Evolutionary conservation across 371 early-diverging fungal species (phyloP).

Genomic region (Rhizopus microsporus): DNA sequence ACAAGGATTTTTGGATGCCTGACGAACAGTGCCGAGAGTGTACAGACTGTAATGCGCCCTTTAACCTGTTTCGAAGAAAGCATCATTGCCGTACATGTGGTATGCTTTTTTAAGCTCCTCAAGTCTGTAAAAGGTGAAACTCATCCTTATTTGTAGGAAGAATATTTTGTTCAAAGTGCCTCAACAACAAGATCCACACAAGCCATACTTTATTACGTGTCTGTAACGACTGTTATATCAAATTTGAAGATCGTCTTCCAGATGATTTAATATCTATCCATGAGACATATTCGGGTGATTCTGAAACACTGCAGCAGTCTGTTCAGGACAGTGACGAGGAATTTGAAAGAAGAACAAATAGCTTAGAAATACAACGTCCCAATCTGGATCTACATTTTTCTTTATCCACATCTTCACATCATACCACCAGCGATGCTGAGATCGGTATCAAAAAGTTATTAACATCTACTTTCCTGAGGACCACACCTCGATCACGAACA

Average conservation of each 20-base stretch:
- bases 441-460: slow-evolving; percentile 36
- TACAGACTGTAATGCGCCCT: slow-evolving; percentile 72
- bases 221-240: slow-evolving; percentile 26
- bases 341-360: slow-evolving; percentile 20
- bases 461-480: slow-evolving; percentile 33
- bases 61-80: slow-evolving; percentile 68
- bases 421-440: slow-evolving; percentile 17
- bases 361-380: slow-evolving; percentile 24
- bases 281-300: slow-evolving; percentile 19
- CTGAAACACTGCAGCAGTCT: slow-evolving; percentile 12
- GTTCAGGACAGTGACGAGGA: slow-evolving; percentile 24
- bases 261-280: slow-evolving; percentile 22
- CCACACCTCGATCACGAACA: slow-evolving; percentile 56
- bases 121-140: background rate
- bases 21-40: slow-evolving; percentile 81
- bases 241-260: slow-evolving; percentile 15
- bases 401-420: slow-evolving; percentile 25
- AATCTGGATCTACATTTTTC: slow-evolving; percentile 24
- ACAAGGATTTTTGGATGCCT: slow-evolving; percentile 80
- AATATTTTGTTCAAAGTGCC: slow-evolving; percentile 30
- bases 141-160: slow-evolving; percentile 14
- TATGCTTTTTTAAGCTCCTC: slow-evolving; percentile 17
- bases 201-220: slow-evolving; percentile 21
- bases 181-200: slow-evolving; percentile 20
- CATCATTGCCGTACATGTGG: slow-evolving; percentile 89